Base-by-base conservation (phyloP, 2,329 filamentous ascomycete species). In the Mollisiaceae sp. region DNA sequence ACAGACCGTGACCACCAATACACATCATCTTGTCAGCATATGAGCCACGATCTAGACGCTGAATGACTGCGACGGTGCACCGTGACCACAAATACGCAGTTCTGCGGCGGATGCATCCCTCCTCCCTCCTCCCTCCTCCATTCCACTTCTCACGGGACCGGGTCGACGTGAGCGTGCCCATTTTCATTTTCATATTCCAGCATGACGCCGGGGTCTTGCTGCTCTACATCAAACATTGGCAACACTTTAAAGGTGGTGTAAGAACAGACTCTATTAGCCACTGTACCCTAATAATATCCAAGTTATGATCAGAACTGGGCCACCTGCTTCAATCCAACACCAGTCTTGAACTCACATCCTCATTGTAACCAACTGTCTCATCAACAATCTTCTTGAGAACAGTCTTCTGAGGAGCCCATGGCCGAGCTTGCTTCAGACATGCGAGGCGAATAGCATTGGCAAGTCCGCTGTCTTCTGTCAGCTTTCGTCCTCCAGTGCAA, bases 311-410 rank as follows among this genome's bases (percentile, higher is more conserved):
- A 54, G 14, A 54, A 27, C 15, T 12, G 2, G 15, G 6, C 50
- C 22, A 56, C 43, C 45, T 24, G 35, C 56, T 22, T 32, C 35
- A 24, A n/a, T 27, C 35, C 15, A 60, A 50, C 24, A 68, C 69
- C 47, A 74, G 59, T 55, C 63, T 63, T n/a, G 63, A 67, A 45
- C 64, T 65, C 38, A 69, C 65, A 57, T 75, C 72, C 11, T 72
- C 69, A 18, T 73, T 69, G 43, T 73, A 74, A 14, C 70, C 72
- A 38, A 71, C 67, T 14, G 72, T 65, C 24, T 69, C 57, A 50
- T 74, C 69, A 24, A 73, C 61, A 54, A 73, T 67, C 9, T 41
- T 57, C 36, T 71, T 64, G 14, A 75, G 65, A 45, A 64, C 71
- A n/a, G 47, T 50, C 4, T 56, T 69, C 14, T 65, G 62, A 27